Evolutionary conservation across 805 yeast species (phyloP), one percentile per base, ranked within the genome.

Genomic region (Maudiozyma serrabonitensis): DNA sequence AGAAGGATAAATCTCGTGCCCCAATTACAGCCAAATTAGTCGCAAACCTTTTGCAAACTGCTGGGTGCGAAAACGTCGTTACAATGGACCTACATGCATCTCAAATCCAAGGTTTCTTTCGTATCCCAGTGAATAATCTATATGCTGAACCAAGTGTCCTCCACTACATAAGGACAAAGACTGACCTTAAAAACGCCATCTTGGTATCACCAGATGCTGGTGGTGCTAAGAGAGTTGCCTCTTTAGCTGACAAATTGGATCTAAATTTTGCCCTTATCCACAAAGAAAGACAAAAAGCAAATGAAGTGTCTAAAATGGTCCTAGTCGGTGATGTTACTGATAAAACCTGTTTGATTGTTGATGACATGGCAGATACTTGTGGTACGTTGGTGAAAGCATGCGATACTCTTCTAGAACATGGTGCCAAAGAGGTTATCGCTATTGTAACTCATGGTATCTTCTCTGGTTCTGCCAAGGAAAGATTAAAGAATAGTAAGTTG

Each of bases 361-460:
- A 91, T 67, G 99, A 91, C 66, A 93, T 91, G 95, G 98, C 98
- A 38, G 99, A 91, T 64, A 91, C 99, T 5, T 91, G 98, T 70
- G 98, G 99, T 40, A 91, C 99, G 2, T 73, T 91, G 56, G 93
- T 87, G 54, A 91, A 91, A 68, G 98, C 98, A 1, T 91, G 96
- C 11, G 95, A 91, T 54, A 81, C 90, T 6, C 72, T 91, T 52
- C 70, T 89, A 55, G 82, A 78, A 21, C 81, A 87, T 56, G 87
- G 89, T 31, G 98, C 99, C 3, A 74, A 78, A 51, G 77, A 80
- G 54, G 98, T 93, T 23, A 79, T 91, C 54, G 96, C 98, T 12
- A 84, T 93, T 46, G 96, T 91, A 11, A 91, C 98, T 1, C 99
- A 91, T 64, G 99, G 98, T 49, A 87, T 91, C 39, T 82, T 91